phyloP scores from a whole-genome alignment of 148 eudicot genomes.

The Rhododendron griersonianum region DNA sequence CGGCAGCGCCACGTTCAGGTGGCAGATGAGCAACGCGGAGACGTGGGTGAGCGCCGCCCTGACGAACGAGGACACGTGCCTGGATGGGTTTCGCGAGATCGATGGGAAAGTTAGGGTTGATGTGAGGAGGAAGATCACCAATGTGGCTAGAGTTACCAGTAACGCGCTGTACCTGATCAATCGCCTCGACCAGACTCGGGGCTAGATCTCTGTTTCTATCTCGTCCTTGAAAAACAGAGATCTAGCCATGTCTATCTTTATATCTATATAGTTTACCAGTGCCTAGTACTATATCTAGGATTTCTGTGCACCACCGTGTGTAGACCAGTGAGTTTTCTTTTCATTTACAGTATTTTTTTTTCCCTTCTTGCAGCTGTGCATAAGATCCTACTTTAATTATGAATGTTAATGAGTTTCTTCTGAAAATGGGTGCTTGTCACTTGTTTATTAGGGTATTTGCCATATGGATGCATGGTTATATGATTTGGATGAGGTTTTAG shows the following conservation, averaged over 20 bases:
- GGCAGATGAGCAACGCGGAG: constrained; percentile 66
- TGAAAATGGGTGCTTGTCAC: not conserved
- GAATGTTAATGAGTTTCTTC: not conserved
- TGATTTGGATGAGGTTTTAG: not conserved
- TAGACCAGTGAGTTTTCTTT: not conserved
- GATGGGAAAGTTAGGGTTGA: constrained; percentile 28
- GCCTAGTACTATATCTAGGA: not conserved
- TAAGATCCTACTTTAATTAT: not conserved
- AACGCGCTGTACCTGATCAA: constrained; percentile 60
- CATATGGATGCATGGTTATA: not conserved
- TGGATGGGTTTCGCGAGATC: constrained; percentile 46
- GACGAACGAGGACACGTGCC: constrained; percentile 54
- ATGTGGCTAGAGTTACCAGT: constrained; percentile 55
- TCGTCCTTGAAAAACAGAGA: not conserved
- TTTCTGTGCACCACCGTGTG: not conserved
- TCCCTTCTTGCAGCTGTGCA: not conserved
- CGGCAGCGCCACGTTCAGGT: constrained; percentile 21
- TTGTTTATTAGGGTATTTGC: not conserved
- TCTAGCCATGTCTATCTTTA: not conserved
- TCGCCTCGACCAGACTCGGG: constrained; percentile 29
- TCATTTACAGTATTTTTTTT: not conserved
- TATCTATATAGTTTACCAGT: not conserved
- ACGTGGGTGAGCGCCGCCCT: constrained; percentile 70
- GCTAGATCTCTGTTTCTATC: not conserved
- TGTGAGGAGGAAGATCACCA: constrained; percentile 37